phyloP scores from a whole-genome alignment of 352 stramenopile species.

The Globisporangium radiosum region DNA sequence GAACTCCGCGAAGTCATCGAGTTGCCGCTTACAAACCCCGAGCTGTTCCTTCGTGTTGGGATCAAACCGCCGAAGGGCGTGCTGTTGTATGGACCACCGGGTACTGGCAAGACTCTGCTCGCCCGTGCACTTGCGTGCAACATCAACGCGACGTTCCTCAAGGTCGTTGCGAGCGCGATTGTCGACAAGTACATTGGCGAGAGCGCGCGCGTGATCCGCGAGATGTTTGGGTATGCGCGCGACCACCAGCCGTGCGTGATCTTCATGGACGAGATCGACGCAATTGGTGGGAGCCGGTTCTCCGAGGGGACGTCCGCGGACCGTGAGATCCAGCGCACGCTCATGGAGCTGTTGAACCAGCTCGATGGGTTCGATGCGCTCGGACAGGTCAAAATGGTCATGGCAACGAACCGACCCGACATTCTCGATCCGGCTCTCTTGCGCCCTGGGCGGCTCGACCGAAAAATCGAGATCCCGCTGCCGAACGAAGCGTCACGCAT shows the following conservation, averaged over 20 bases:
- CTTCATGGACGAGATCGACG: conserved; percentile 99
- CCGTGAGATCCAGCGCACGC: conserved; percentile 98
- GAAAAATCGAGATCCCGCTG: conserved; percentile 99
- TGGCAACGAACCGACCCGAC: conserved; percentile 99
- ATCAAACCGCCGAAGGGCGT: conserved; percentile 99
- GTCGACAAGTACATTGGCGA: conserved; percentile 99
- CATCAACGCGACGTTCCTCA: conserved; percentile 99
- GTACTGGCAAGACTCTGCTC: conserved; percentile 98
- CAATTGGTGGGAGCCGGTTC: conserved; percentile 97
- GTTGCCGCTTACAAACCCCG: conserved; percentile 98
- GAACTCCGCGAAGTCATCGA: conserved; percentile 96
- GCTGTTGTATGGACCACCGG: conserved; percentile 97
- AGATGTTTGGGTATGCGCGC: conserved; percentile 98
- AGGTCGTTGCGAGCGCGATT: conserved; percentile 98
- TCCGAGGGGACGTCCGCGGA: conserved; percentile 94
- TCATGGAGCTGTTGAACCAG: conserved; percentile 99
- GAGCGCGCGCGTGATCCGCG: conserved; percentile 97
- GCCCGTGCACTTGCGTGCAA: conserved; percentile 97
- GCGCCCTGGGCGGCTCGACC: conserved; percentile 96
- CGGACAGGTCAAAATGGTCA: conserved; percentile 98
- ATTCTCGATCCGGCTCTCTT: conserved; percentile 98
- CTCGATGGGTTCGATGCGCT: conserved; percentile 99
- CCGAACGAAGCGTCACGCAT: conserved; percentile 97
- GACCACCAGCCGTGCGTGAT: conserved; percentile 99
- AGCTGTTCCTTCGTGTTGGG: conserved; percentile 97